Evolutionary conservation across 2,329 filamentous ascomycete species (phyloP), one percentile per base, ranked within the genome.

Genomic region (Xylariaceae sp.): DNA sequence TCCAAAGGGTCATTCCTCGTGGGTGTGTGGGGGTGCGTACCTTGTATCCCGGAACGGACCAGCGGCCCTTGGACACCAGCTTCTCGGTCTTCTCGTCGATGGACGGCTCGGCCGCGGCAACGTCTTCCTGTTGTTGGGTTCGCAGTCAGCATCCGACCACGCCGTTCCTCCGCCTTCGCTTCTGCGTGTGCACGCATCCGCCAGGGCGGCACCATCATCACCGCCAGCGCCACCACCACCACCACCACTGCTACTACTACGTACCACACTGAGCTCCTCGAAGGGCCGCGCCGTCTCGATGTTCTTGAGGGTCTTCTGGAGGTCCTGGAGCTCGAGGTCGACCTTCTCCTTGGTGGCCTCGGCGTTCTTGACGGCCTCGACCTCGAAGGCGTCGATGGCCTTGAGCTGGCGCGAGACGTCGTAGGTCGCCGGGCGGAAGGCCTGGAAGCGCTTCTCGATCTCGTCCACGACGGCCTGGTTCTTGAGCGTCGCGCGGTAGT

Each of bases 1-100:
- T n/a, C n/a, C n/a, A n/a, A 27, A 24, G 15, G 29, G 21, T 3
- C 10, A 13, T 14, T 19, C 11, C 29, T 27, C 19, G 18, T n/a
- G 19, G 11, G 3, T 5, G 13, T 16, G 14, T 3, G n/a, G 15
- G 17, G 29, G 29, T 39, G 59, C 81, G 55, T 71, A 90, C 90
- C 87, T 95, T 94, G 84, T 98, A 98, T 61, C 92, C 92, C 46
- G 92, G 89, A 59, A 94, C 89, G 71, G 81, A 77, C 92, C 92
- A 98, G 79, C 88, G 86, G 64, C 90, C 90, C 82, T 93, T 95
- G 65, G 86, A 86, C 48, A 98, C 89, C 61, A 98, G 79, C 70
- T 92, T 80, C 56, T 80, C 70, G 54, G 90, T 94, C 77, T 93
- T 93, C 78, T 94, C 80, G 70, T 96, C 90, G 64, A 98, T 95